phyloP scores from a whole-genome alignment of 1,284 basidiomycete species.

The Farysia itapuensis region DNA sequence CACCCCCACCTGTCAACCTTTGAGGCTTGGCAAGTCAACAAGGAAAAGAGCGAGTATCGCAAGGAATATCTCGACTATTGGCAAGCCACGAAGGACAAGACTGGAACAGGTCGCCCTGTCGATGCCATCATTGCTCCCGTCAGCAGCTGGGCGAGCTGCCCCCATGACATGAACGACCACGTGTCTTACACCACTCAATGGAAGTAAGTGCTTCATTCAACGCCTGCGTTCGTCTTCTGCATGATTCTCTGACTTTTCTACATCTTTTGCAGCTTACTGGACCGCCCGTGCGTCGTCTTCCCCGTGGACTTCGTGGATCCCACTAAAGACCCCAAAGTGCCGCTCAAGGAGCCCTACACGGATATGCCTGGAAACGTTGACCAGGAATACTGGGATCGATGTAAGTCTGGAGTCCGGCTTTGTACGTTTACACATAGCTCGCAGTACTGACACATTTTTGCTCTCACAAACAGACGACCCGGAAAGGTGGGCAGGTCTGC shows the following conservation, averaged over 20 bases:
- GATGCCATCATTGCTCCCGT: slow-evolving; percentile 69
- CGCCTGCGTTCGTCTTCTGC: no score
- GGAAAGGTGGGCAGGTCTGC: slow-evolving; percentile 66
- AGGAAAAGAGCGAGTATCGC: slow-evolving; percentile 61
- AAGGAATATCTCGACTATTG: slow-evolving; percentile 66
- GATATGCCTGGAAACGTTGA: slow-evolving; percentile 7
- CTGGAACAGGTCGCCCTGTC: slow-evolving; percentile 65
- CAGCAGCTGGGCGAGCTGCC: slow-evolving; percentile 65
- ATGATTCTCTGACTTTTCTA: no score
- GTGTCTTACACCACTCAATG: slow-evolving; percentile 32
- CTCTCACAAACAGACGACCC: slow-evolving; percentile 12
- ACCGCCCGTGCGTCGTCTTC: slow-evolving; percentile 62
- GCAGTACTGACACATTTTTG: background rate
- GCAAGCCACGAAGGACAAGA: slow-evolving; percentile 63
- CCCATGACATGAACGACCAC: slow-evolving; percentile 63
- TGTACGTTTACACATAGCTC: no score
- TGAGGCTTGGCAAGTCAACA: slow-evolving; percentile 66
- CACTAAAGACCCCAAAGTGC: slow-evolving; percentile 66
- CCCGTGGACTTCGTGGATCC: slow-evolving; percentile 62
- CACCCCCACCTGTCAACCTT: slow-evolving; percentile 61
- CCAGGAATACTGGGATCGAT: slow-evolving; percentile 13
- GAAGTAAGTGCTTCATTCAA: slow-evolving; percentile 1
- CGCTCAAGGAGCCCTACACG: slow-evolving; percentile 7
- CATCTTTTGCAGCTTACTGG: slow-evolving; percentile 4
- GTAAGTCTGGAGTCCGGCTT: background rate